These are phyloP conservation scores for Trichoderma pleuroti DNA, from an alignment of 2,329 filamentous ascomycete genomes.

Conservation along the genomic window DNA sequence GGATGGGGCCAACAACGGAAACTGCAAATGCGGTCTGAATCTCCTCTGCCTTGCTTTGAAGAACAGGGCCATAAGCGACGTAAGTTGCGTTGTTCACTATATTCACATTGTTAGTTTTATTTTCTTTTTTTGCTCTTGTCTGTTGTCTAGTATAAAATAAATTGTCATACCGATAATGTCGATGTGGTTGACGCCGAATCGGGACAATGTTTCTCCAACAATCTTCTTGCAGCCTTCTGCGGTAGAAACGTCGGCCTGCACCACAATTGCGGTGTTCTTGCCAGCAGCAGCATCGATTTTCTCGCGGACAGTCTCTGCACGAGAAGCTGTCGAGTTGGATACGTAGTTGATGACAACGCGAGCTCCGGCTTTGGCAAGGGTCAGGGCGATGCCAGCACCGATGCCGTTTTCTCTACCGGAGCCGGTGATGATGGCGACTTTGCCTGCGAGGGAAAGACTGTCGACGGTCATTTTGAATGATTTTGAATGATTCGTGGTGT, in stretches of 20 bases:
- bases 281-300: background rate
- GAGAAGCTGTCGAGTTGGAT: conserved; percentile 30
- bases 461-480: background rate
- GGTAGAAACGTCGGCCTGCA: background rate
- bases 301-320: conserved; percentile 24
- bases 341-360: conserved; percentile 38
- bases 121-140: background rate
- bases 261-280: background rate
- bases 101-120: background rate
- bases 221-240: background rate
- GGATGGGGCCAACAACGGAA: background rate
- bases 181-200: background rate
- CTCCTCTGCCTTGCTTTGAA: background rate
- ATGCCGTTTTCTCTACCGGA: conserved; percentile 40
- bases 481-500: background rate
- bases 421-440: conserved; percentile 41
- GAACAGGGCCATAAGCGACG: background rate
- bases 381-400: conserved; percentile 37
- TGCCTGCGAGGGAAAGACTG: conserved; percentile 33
- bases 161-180: background rate
- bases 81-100: background rate
- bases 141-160: too few relatives aligned
- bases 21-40: background rate
- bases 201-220: background rate
- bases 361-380: conserved; percentile 37